A percentile compares a stretch with the other conserved stretches of the same genome.
Evolutionary conservation across 441 rosid genomes (phyloP).

Genomic region (Daphne laureola): DNA sequence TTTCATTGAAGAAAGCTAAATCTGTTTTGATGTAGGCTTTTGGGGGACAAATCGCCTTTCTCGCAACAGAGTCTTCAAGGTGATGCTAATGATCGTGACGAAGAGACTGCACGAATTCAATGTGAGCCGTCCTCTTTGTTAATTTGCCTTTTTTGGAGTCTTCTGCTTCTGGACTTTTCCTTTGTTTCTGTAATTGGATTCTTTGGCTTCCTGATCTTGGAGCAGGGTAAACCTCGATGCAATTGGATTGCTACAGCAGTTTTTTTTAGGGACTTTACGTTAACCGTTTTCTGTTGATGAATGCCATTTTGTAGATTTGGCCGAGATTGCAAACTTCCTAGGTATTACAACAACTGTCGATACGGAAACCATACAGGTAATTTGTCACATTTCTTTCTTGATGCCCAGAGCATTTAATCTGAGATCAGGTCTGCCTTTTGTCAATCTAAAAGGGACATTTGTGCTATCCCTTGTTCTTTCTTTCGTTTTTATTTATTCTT

Average conservation of each 20-base stretch:
- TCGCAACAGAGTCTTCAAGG: conserved; percentile 83
- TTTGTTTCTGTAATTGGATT: conserved; percentile 6
- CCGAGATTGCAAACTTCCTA: conserved; percentile 90
- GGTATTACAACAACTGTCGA: conserved; percentile 75
- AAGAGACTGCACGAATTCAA: conserved; percentile 90
- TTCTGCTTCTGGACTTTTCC: conserved; percentile 2
- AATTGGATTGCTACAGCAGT: neutral
- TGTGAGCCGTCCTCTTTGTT: conserved; percentile 23
- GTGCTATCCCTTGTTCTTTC: too few species aligned
- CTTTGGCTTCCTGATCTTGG: neutral
- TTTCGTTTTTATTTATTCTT: too few species aligned
- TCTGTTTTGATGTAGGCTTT: conserved; percentile 33
- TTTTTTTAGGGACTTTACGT: conserved; percentile 1
- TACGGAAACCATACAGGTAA: conserved; percentile 84
- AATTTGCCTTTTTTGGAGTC: neutral
- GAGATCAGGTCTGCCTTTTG: too few species aligned
- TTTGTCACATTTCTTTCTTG: too few species aligned
- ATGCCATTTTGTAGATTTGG: conserved; percentile 53
- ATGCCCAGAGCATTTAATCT: too few species aligned
- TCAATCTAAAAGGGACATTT: too few species aligned
- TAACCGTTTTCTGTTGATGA: neutral
- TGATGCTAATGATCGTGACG: conserved; percentile 87
- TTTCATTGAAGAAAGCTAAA: neutral
- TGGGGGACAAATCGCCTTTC: conserved; percentile 96
- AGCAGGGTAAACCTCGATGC: neutral